These are phyloP conservation scores for Dothideomycetes sp. DNA, from an alignment of 2,329 filamentous ascomycete species.

Conservation along the genomic window DNA sequence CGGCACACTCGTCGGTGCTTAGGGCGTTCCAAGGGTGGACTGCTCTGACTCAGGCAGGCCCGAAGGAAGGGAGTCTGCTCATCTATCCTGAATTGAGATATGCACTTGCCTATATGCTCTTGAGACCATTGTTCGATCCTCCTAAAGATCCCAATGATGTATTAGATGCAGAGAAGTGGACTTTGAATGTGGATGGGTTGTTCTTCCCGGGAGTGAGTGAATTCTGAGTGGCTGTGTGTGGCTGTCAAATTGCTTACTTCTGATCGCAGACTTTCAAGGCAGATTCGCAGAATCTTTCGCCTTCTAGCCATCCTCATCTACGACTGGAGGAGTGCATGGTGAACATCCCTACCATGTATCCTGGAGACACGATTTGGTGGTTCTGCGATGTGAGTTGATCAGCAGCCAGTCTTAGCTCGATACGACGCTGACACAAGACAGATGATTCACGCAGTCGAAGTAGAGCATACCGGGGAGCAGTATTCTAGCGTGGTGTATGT, in stretches of 20 bases:
- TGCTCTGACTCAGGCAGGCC: slow-evolving; percentile 2
- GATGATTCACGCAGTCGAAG: slow-evolving; percentile 6
- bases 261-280: slow-evolving; percentile 3
- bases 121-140: slow-evolving; percentile 2
- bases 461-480: background rate
- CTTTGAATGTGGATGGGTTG: background rate
- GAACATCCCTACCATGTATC: slow-evolving; percentile 4
- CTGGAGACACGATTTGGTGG: slow-evolving; percentile 4
- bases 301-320: slow-evolving; percentile 3
- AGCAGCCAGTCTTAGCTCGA: background rate
- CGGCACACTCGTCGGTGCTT: slow-evolving; percentile 1
- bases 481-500: slow-evolving; percentile 4
- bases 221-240: background rate
- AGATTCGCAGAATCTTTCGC: slow-evolving; percentile 2
- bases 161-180: slow-evolving; percentile 4
- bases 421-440: background rate
- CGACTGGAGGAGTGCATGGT: slow-evolving; percentile 4
- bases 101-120: slow-evolving; percentile 4
- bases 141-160: background rate
- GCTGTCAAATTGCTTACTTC: no score
- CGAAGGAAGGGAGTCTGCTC: slow-evolving; percentile 4
- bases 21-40: slow-evolving; percentile 5
- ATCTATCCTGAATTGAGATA: slow-evolving; percentile 4
- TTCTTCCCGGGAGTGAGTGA: slow-evolving; percentile 1
- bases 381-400: slow-evolving; percentile 1